Conservation (phyloP, 2,329 filamentous ascomycete species). For the Penicillium brevicompactum region DNA sequence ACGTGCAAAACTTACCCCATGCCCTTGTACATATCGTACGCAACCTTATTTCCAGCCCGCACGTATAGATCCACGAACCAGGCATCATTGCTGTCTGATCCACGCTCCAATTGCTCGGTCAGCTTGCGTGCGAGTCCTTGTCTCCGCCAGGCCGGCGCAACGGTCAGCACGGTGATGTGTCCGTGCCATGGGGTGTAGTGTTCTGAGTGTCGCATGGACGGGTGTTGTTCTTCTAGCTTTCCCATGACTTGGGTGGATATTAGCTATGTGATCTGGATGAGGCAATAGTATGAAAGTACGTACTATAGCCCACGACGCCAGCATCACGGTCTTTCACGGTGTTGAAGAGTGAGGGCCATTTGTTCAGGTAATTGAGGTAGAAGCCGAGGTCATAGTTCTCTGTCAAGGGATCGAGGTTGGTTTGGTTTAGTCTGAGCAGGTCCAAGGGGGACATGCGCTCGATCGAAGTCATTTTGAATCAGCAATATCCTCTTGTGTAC, state of each 20-base stretch:
- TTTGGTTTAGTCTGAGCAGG: slow-evolving; percentile 85
- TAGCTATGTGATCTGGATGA: not conserved
- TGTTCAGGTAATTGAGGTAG: slow-evolving; percentile 93
- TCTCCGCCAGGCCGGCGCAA: slow-evolving; percentile 81
- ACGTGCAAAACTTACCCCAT: slow-evolving; percentile 66
- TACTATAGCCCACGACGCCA: slow-evolving; percentile 95
- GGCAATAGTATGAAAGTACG: slow-evolving; percentile 30
- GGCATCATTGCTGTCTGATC: slow-evolving; percentile 76
- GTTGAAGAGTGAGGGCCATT: slow-evolving; percentile 94
- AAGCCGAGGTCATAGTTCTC: slow-evolving; percentile 96
- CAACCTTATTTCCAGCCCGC: slow-evolving; percentile 80
- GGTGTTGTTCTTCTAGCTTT: slow-evolving; percentile 86
- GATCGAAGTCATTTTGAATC: slow-evolving; percentile 71
- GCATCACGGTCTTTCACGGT: slow-evolving; percentile 83
- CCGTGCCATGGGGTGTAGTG: slow-evolving; percentile 99
- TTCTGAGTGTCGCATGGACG: slow-evolving; percentile 71
- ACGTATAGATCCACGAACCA: slow-evolving; percentile 98
- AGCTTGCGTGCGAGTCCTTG: slow-evolving; percentile 85
- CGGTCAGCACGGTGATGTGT: slow-evolving; percentile 93
- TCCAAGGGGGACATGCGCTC: slow-evolving; percentile 83
- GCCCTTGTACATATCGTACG: slow-evolving; percentile 83
- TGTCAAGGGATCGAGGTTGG: slow-evolving; percentile 94
- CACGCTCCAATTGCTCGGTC: slow-evolving; percentile 77
- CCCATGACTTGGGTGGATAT: slow-evolving; percentile 73
- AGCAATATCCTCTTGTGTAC: not conserved